Evolutionary conservation across 1,139 yeast genomes (phyloP), one percentile per base, ranked within the genome.

Genomic region (Casaregolazyma lundiana): DNA sequence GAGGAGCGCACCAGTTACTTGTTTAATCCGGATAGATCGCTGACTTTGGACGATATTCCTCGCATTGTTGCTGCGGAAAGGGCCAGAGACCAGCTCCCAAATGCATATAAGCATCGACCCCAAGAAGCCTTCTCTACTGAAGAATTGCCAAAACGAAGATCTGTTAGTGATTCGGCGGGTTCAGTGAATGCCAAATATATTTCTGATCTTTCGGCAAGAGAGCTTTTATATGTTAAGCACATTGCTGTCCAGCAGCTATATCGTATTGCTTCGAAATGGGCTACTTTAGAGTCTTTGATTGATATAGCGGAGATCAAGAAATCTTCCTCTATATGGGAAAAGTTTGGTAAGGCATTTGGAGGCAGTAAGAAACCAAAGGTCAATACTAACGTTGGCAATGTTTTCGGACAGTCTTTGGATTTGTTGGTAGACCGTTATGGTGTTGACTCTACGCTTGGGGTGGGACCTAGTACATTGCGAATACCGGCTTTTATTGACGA

Each of bases 61-160:
- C 76, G 97, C 55, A 90, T 92, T 60, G 97, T 92, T 9, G 96
- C 97, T 2, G 95, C 96, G 5, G 97, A 92, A 60, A 97, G 90
- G 65, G 96, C 97, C 0, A 75, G 97, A 53, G 96, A 88, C 54
- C 84, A 87, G 60, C 76, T 96, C 49, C 95, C 95, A 4, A 85
- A 85, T 63, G 92, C 95, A 0, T 86, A 81, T 67, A 78, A 81
- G 53, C 90, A 81, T 62, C 89, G 82, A 55, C 72, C 44, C 32
- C 44, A 56, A 17, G 50, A 51, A 29, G 53, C 53, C 6, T 32
- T 45, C 22, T 51, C 52, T 16, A 46, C 49, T n/a, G 32, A 26
- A 11, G 53, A 52, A n/a, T 48, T 50, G 2, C 55, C 57, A 6
- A 50, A 51, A 4, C 56, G 59, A 8, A 50, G 54, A 36, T 48